phyloP scores from a whole-genome alignment of 2,329 filamentous ascomycete genomes.

The Diplodia scrobiculata region DNA sequence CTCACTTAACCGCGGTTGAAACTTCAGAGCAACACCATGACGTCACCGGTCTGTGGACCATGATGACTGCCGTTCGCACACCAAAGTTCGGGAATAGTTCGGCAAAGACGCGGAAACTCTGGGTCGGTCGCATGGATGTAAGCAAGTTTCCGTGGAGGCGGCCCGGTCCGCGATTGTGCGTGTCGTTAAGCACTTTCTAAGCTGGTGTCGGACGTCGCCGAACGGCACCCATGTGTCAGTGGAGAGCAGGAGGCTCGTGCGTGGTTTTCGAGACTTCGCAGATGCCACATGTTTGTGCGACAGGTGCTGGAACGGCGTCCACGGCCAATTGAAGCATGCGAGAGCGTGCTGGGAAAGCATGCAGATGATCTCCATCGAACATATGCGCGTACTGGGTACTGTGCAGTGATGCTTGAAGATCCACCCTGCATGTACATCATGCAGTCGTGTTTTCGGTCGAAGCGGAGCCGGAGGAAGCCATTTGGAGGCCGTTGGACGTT shows the following conservation, averaged over 20 bases:
- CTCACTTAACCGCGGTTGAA: not conserved
- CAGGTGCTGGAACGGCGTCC: not conserved
- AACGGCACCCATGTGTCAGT: not conserved
- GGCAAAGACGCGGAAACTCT: not conserved
- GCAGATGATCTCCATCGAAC: not conserved
- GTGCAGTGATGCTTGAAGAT: not conserved
- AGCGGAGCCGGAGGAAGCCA: not conserved
- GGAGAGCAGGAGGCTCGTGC: constrained; percentile 14
- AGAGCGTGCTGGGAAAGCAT: not conserved
- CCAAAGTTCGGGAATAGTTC: constrained; percentile 4
- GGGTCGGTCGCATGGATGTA: not conserved
- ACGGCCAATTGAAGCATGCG: not conserved
- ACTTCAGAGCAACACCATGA: not conserved
- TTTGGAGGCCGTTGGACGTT: not conserved
- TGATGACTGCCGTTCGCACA: not conserved
- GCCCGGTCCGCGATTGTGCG: constrained; percentile 7
- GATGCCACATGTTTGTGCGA: not conserved
- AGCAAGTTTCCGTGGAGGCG: constrained; percentile 8
- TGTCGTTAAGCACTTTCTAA: not conserved
- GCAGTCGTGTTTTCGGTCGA: not conserved
- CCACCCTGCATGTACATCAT: not conserved
- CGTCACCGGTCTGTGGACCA: not conserved
- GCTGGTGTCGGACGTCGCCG: constrained; percentile 14
- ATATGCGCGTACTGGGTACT: not conserved
- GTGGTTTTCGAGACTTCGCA: not conserved